A percentile compares a stretch with the other conserved stretches of the same genome.
Evolutionary conservation across 1,284 basidiomycete species (phyloP).

Genomic region (Ustilago trichophora): DNA sequence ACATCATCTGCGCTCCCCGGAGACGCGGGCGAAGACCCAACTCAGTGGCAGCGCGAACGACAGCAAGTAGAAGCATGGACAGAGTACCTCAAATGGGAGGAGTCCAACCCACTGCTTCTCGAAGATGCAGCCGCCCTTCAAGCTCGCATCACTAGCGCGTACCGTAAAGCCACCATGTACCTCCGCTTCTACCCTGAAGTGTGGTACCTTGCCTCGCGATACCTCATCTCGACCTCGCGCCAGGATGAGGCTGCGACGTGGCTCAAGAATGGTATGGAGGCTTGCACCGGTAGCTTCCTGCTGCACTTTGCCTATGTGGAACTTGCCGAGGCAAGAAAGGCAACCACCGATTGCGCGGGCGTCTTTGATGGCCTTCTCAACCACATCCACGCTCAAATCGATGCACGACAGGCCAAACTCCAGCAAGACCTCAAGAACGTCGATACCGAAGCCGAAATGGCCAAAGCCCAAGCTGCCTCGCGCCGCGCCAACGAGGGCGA

Average conservation of each 20-base stretch:
- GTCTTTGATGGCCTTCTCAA: slow-evolving; percentile 75
- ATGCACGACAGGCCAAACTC: slow-evolving; percentile 73
- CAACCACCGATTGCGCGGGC: slow-evolving; percentile 63
- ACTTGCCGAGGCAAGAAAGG: slow-evolving; percentile 74
- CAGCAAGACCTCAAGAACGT: slow-evolving; percentile 69
- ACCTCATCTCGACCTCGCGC: slow-evolving; percentile 78
- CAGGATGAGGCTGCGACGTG: slow-evolving; percentile 83
- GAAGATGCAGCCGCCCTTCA: slow-evolving; percentile 77
- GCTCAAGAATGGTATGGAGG: slow-evolving; percentile 84
- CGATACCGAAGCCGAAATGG: slow-evolving; percentile 59
- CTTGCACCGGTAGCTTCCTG: slow-evolving; percentile 86
- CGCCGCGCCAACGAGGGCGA: slow-evolving; percentile 64
- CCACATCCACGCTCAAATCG: slow-evolving; percentile 77
- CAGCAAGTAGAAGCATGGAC: slow-evolving; percentile 85
- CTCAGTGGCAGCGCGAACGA: slow-evolving; percentile 72
- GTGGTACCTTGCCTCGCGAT: slow-evolving; percentile 91
- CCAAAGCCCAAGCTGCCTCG: slow-evolving; percentile 43
- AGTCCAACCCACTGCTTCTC: slow-evolving; percentile 88
- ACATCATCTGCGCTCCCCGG: slow-evolving; percentile 27
- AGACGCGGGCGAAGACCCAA: slow-evolving; percentile 72
- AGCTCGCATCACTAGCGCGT: slow-evolving; percentile 80
- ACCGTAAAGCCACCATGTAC: slow-evolving; percentile 84
- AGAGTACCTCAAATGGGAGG: slow-evolving; percentile 92
- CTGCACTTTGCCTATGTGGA: slow-evolving; percentile 93
- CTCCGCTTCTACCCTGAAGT: slow-evolving; percentile 96